Evolutionary conservation across 495 filamentous ascomycete genomes (phyloP).

Genomic region (Choiromyces venosus): DNA sequence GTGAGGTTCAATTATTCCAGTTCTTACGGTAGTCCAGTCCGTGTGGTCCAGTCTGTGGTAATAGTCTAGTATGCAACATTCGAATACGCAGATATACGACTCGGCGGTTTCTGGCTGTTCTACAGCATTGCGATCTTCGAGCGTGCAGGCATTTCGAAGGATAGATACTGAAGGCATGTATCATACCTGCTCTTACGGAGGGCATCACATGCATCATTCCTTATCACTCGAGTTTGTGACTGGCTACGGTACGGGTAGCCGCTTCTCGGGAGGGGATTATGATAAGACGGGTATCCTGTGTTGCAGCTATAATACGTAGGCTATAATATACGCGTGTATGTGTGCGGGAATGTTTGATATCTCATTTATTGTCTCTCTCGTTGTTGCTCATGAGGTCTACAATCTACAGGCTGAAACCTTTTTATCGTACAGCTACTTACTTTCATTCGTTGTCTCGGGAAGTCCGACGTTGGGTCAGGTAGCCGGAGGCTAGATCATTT

Average conservation of each 20-base stretch:
- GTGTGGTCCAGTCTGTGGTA: no score
- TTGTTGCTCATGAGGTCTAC: neutral
- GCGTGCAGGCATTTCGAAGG: neutral
- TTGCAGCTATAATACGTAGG: neutral
- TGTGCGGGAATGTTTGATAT: neutral
- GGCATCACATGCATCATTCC: neutral
- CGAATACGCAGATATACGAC: neutral
- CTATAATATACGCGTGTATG: neutral
- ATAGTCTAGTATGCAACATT: neutral
- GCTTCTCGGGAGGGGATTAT: neutral
- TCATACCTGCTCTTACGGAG: neutral
- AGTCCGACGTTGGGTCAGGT: neutral
- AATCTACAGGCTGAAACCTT: neutral
- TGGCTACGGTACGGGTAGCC: neutral
- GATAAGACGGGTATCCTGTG: neutral
- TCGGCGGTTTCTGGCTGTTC: neutral
- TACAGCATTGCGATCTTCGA: neutral
- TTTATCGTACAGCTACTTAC: neutral
- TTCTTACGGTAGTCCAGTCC: no score
- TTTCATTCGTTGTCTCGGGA: neutral
- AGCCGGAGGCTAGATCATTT: neutral
- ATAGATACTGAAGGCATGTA: neutral
- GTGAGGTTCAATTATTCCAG: no score
- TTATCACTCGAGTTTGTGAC: neutral
- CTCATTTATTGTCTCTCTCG: neutral